Evolutionary conservation across 176 grass and related monocot genomes (phyloP), one percentile per base, ranked within the genome.

Genomic region (Ensete ventricosum): DNA sequence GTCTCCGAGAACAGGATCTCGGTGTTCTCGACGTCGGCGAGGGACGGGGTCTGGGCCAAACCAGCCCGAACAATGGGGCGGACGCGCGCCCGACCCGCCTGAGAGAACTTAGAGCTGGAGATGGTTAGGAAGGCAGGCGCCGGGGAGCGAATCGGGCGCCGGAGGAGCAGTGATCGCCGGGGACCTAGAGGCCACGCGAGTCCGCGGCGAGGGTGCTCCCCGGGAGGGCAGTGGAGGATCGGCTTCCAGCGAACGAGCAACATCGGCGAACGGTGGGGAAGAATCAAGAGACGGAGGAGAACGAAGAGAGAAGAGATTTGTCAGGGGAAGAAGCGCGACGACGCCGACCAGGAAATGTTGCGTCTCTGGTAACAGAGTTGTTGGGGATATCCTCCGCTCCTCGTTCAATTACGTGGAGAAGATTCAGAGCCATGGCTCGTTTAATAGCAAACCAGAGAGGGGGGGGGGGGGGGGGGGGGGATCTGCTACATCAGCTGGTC

Each of bases 1-100:
- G 85, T 91, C 76, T 87, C 64, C 67, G 84, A 94, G 88, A 79
- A 91, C 62, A 77, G 70, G 22, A 84, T 74, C 14, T 79, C 82
- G 2, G 79, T 26, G 55, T 81, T 83, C 2, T 74, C 66, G 51
- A 68, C 53, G 9, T 65, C 83, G 14, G 80, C 58, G 17, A 91
- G 62, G 11, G 84, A 82, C 16, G 55, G 80, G 68, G 83, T 86
- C 22, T 68, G 76, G 21, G 80, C 68, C 25, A 84, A 82, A 12
- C 76, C 73, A 12, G 72, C 76, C 20, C 59, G 22, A 14, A 83
- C 54, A 69, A 83, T 66, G 54, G 82, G 78, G 81, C 79, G 62
- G 79, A 69, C 10, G 52, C 64, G 50, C 50, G 25, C 14, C 20
- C 22, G 64, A 21, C 29, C 25, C 22, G 22, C 6, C 51, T 26